phyloP scores from a whole-genome alignment of 345 rosid genomes.

The Boechera retrofracta region DNA sequence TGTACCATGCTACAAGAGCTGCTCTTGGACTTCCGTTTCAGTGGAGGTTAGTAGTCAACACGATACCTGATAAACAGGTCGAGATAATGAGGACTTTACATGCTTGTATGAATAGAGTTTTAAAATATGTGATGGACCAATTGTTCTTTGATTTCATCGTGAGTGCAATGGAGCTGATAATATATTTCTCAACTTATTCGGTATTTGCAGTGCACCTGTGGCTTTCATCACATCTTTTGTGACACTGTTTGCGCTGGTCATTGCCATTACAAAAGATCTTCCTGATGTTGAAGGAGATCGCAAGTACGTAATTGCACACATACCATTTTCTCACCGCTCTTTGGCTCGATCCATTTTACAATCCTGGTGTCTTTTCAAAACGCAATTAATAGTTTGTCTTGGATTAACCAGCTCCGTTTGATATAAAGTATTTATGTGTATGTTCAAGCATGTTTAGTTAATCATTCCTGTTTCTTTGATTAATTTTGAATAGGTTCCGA shows the following conservation, averaged over 20 bases:
- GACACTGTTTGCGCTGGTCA: conserved; percentile 86
- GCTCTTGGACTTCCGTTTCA: conserved; percentile 92
- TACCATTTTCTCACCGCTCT: not conserved
- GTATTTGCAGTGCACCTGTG: conserved; percentile 79
- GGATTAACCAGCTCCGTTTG: not conserved
- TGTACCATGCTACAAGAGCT: conserved; percentile 88
- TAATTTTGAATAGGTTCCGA: conserved; percentile 65
- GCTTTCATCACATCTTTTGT: conserved; percentile 95
- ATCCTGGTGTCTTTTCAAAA: not conserved
- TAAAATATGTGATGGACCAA: conserved; percentile 5
- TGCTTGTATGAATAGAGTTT: conserved; percentile 5
- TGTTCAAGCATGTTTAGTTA: conserved; percentile 12
- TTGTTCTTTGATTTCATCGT: conserved; percentile 10
- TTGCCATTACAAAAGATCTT: conserved; percentile 95
- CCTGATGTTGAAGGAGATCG: conserved; percentile 98
- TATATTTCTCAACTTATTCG: conserved; percentile 12
- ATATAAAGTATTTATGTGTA: not conserved
- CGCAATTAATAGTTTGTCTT: not conserved
- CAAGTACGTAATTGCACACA: conserved; percentile 61
- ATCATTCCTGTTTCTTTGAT: not conserved
- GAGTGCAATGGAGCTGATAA: not conserved
- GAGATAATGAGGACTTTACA: conserved; percentile 10
- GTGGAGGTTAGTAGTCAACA: conserved; percentile 68
- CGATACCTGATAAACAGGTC: not conserved
- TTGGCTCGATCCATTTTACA: not conserved